Evolutionary conservation across 768 basidiomycete genomes (phyloP), one percentile per base, ranked within the genome.

Genomic region (Mycena crocata): DNA sequence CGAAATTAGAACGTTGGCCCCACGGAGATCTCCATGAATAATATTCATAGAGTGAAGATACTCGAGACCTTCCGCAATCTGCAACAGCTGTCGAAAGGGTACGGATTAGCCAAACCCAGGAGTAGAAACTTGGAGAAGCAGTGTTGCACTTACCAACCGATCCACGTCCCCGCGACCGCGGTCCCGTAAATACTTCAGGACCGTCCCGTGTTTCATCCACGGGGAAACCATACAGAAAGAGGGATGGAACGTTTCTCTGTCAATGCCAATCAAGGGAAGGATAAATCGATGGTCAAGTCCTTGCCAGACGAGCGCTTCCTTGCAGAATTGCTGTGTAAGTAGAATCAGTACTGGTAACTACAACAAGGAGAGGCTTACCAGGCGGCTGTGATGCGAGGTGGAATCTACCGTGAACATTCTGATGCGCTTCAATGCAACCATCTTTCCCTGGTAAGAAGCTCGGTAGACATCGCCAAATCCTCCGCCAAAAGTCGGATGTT

Each of bases 1-100:
- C 44, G 74, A 72, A 17, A 78, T 68, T 13, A 79, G 71, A 21
- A 79, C 76, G 57, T 80, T 80, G 12, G 71, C 67, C 68, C 70
- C 70, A 23, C 68, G 67, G 4, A 73, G 44, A 42, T 73, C 72
- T 12, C 72, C 72, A 57, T 73, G 72, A 7, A 65, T 63, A 15
- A 73, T 68, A 42, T 60, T 55, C 28, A 51, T 14, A 8, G 70
- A 66, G 37, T 74, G 73, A 31, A 74, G 68, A 50, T 74, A 73
- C 21, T 60, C 60, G 21, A 73, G 69, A 24, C 74, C 74, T 28
- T 66, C 31, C 6, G 71, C 72, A 30, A 73, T 70, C 26, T 75
- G 68, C 19, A 48, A 35, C 19, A 71, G 31, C 73, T 73, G 26
- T n/a, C 7, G 1, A n/a, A n/a, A n/a, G 7, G 21, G 9, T 19